A percentile compares a stretch with the other conserved stretches of the same genome.
Conservation (phyloP, 2,329 filamentous ascomycete species). For the Atkinsonella texensis region DNA sequence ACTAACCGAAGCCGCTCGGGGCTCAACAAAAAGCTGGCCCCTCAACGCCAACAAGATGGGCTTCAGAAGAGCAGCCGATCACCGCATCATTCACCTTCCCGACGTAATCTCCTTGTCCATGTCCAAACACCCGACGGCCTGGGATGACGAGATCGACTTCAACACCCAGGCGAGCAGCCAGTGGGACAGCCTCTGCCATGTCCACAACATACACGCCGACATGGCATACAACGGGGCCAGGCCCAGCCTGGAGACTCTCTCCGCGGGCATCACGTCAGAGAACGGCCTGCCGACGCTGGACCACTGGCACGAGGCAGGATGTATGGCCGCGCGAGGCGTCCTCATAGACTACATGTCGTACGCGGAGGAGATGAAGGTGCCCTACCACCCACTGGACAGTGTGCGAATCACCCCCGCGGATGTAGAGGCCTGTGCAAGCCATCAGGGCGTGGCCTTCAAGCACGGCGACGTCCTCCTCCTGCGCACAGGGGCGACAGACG, state of each 20-base stretch:
- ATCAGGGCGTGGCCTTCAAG: constrained; percentile 50
- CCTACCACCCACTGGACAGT: constrained; percentile 38
- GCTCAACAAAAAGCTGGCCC: constrained; percentile 23
- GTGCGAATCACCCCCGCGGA: constrained; percentile 42
- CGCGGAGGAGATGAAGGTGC: constrained; percentile 35
- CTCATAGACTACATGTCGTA: constrained; percentile 42
- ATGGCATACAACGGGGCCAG: constrained; percentile 38
- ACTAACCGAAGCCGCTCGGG: background rate
- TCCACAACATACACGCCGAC: constrained; percentile 29
- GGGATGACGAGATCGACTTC: constrained; percentile 39
- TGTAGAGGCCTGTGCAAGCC: constrained; percentile 44
- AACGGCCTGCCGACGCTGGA: constrained; percentile 23
- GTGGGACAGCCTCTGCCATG: constrained; percentile 42
- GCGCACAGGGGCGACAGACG: constrained; percentile 49
- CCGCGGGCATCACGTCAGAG: constrained; percentile 11
- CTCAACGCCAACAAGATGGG: constrained; percentile 26
- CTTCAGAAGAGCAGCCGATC: constrained; percentile 22
- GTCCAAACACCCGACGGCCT: constrained; percentile 14
- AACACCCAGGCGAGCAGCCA: constrained; percentile 45
- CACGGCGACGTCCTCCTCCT: constrained; percentile 57
- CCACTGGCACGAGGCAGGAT: constrained; percentile 40
- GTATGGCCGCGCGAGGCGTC: constrained; percentile 42
- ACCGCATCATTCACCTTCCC: constrained; percentile 23
- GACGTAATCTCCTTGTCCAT: constrained; percentile 8
- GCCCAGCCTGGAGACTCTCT: constrained; percentile 23